Evolutionary conservation across 2,329 filamentous ascomycete species (phyloP).

Genomic region (Cercospora zeina): DNA sequence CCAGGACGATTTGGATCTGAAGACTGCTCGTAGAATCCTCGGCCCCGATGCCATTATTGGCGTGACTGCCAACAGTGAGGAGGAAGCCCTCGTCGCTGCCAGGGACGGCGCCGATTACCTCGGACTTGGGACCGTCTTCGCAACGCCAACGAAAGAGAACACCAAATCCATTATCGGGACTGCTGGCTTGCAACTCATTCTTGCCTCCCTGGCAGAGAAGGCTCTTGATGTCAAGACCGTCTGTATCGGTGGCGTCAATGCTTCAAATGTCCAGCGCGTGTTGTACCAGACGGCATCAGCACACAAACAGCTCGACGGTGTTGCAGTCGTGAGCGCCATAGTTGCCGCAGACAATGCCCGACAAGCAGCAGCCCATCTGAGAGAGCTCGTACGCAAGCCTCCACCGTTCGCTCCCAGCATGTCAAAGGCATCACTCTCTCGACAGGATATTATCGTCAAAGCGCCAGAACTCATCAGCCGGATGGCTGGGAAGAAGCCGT

Average conservation of each 20-base stretch:
- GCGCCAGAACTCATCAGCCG: slow-evolving; percentile 52
- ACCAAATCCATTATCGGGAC: slow-evolving; percentile 79
- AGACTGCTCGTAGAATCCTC: slow-evolving; percentile 68
- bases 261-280: slow-evolving; percentile 70
- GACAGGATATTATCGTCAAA: slow-evolving; percentile 32
- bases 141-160: slow-evolving; percentile 84
- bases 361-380: slow-evolving; percentile 61
- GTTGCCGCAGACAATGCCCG: slow-evolving; percentile 70
- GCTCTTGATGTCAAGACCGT: slow-evolving; percentile 62
- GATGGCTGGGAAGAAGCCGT: slow-evolving; percentile 64
- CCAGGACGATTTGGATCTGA: slow-evolving; percentile 82
- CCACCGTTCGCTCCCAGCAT: slow-evolving; percentile 39
- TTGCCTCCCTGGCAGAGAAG: slow-evolving; percentile 58
- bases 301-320: slow-evolving; percentile 68
- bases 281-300: slow-evolving; percentile 65
- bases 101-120: slow-evolving; percentile 82
- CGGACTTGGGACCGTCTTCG: slow-evolving; percentile 85
- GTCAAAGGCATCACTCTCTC: slow-evolving; percentile 38
- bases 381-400: slow-evolving; percentile 54
- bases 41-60: slow-evolving; percentile 81
- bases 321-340: slow-evolving; percentile 88
- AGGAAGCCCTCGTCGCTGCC: slow-evolving; percentile 72
- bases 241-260: slow-evolving; percentile 86
- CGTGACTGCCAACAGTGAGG: slow-evolving; percentile 73
- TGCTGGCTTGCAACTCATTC: slow-evolving; percentile 66